Percentiles rank a stretch among this genome's conserved stretches.
Conservation (phyloP, 164 flowering plant genomes). For the Stephania cephalantha region DNA sequence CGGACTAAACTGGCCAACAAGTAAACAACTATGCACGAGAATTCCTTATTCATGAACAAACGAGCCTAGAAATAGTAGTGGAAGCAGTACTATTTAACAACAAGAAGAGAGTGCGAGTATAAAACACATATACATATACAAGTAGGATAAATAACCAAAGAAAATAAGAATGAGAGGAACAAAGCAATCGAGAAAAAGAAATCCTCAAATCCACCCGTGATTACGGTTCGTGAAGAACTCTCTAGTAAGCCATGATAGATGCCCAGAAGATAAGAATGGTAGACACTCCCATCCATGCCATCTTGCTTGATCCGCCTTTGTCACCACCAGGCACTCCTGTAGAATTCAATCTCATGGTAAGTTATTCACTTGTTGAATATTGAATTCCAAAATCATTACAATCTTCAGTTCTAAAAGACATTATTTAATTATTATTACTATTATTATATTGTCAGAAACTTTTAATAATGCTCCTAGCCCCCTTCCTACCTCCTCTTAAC, state of each 20-base stretch:
- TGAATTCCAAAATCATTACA: too few species aligned
- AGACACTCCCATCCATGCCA: conserved; percentile 22
- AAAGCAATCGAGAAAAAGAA: background rate
- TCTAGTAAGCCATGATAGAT: conserved; percentile 16
- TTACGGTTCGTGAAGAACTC: background rate
- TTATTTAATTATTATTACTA: too few species aligned
- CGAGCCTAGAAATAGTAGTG: too few species aligned
- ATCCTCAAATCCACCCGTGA: background rate
- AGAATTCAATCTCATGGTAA: background rate
- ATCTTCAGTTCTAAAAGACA: too few species aligned
- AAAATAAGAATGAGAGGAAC: background rate
- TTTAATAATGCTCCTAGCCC: too few species aligned
- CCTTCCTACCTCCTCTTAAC: too few species aligned
- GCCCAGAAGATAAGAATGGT: conserved; percentile 28
- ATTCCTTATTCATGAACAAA: too few species aligned
- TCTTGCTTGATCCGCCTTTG: conserved; percentile 14
- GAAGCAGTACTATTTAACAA: too few species aligned
- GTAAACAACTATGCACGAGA: too few species aligned
- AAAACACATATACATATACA: background rate
- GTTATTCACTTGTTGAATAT: too few species aligned
- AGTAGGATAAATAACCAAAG: background rate
- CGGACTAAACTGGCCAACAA: too few species aligned
- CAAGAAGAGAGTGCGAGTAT: background rate
- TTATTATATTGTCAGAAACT: too few species aligned
- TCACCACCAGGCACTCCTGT: conserved; percentile 18